A percentile compares a stretch with the other conserved stretches of the same genome.
Conservation (phyloP, 176 grass and related monocot species). For the Rhynchospora breviuscula region DNA sequence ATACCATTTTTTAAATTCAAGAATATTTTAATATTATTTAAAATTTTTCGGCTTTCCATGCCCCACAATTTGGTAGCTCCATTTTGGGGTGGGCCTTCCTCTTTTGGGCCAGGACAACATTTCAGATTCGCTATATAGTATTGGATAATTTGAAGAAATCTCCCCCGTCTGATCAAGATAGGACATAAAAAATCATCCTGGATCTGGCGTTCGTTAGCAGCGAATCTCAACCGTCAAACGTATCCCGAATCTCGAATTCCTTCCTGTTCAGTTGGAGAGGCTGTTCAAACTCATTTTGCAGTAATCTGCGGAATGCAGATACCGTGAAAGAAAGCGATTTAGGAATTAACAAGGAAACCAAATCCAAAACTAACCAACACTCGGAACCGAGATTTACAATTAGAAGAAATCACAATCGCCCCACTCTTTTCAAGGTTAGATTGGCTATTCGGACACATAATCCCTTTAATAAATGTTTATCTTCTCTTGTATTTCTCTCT, state of each 20-base stretch:
- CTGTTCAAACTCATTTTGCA: neutral
- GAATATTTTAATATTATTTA: no score
- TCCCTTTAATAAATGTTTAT: neutral
- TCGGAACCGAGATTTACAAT: neutral
- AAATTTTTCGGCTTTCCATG: neutral
- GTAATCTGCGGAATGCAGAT: neutral
- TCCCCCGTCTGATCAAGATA: neutral
- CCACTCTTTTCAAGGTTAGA: neutral
- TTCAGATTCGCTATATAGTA: neutral
- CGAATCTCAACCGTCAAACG: neutral
- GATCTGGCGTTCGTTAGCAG: neutral
- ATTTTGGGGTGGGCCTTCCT: neutral
- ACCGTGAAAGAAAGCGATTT: constrained; percentile 21
- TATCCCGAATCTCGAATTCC: neutral
- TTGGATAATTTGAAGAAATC: neutral
- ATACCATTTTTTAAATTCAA: no score
- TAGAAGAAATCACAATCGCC: constrained; percentile 2
- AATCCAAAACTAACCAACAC: constrained; percentile 4
- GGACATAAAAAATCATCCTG: neutral
- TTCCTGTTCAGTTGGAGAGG: neutral
- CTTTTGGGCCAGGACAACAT: neutral
- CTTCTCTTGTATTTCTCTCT: neutral
- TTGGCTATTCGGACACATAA: neutral
- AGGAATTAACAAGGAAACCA: constrained; percentile 16
- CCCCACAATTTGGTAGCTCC: neutral